Conservation (phyloP, 1,139 yeast genomes). For the Taphrina communis region DNA sequence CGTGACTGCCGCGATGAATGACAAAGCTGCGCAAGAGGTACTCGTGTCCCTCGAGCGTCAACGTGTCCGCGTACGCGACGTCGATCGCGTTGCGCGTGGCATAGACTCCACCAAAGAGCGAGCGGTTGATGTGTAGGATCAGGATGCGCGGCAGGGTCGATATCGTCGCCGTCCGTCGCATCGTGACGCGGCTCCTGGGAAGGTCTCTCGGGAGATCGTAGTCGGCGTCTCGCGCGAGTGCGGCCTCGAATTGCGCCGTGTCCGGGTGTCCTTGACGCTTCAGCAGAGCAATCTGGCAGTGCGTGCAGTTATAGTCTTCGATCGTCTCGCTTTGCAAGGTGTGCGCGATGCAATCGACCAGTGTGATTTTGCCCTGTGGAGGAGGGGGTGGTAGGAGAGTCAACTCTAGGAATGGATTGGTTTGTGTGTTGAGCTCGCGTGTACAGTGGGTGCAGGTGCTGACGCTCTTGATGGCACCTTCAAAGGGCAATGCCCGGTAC, state of each 20-base stretch:
- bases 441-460: constrained; percentile 24
- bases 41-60: not conserved
- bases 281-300: constrained; percentile 18
- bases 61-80: constrained; percentile 15
- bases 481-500: constrained; percentile 31
- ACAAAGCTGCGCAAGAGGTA: constrained; percentile 37
- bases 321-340: constrained; percentile 26
- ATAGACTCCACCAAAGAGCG: constrained; percentile 20
- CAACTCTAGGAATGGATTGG: constrained; percentile 30
- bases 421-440: constrained; percentile 4
- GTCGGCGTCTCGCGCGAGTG: constrained; percentile 3
- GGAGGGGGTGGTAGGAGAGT: constrained; percentile 23
- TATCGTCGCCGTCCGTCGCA: constrained; percentile 11
- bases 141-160: constrained; percentile 20
- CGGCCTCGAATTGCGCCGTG: constrained; percentile 1
- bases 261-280: constrained; percentile 4
- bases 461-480: constrained; percentile 16
- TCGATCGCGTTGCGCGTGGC: constrained; percentile 35
- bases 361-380: constrained; percentile 4
- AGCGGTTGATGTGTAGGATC: constrained; percentile 35
- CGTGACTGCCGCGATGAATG: constrained; percentile 33
- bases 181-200: constrained; percentile 3
- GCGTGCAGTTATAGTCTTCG: constrained; percentile 32
- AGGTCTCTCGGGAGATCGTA: constrained; percentile 25
- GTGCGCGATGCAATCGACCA: constrained; percentile 13